Base-by-base conservation (phyloP, 305 asterid species). In the Petunia hybrid region DNA sequence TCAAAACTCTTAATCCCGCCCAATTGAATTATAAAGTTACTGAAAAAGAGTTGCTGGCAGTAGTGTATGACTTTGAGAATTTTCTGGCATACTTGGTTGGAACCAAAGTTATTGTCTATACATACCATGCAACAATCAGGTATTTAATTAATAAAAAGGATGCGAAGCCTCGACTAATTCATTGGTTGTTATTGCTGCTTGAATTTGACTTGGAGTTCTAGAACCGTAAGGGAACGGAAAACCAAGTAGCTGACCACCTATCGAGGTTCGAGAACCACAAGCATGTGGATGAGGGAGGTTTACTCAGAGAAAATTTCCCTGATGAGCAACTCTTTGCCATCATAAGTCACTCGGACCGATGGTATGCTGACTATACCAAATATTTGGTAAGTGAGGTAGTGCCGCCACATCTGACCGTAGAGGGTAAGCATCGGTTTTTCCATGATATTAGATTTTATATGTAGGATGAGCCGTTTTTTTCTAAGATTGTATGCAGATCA, bases 231-330 rank as follows among this genome's bases (percentile, higher is more conserved):
- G 69, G 53, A 14, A 10, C 48, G 1, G 70, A 77, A n/a, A 77
- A 59, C n/a, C 42, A 10, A 9, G 80, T 77, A 0, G 70, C 69
- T 38, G 70, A 40, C 3, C 80, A 77, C 45, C 13, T 77, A 12
- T 77, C 70, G 0, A 3, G 80, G 8, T 41, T 77, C 1, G 16
- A 55, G 1, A n/a, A 12, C 38, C 1, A 14, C 16, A 36, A 69
- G 41, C 14, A 3, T 14, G 56, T 8, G 6, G n/a, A 0, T 1
- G 59, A 36, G 4, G 16, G 7, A n/a, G 12, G 39, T 9, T 46
- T 64, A 6, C 22, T 75, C 64, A 16, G 55, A 16, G 65, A 75
- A 14, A 6, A 13, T 12, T 16, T 51, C 13, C 14, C 3, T 4
- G 53, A 61, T 35, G 63, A 77, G 14, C 55, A 57, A 55, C 35